phyloP scores from a whole-genome alignment of 169 alveolate species.

The Plasmodium sp. region DNA sequence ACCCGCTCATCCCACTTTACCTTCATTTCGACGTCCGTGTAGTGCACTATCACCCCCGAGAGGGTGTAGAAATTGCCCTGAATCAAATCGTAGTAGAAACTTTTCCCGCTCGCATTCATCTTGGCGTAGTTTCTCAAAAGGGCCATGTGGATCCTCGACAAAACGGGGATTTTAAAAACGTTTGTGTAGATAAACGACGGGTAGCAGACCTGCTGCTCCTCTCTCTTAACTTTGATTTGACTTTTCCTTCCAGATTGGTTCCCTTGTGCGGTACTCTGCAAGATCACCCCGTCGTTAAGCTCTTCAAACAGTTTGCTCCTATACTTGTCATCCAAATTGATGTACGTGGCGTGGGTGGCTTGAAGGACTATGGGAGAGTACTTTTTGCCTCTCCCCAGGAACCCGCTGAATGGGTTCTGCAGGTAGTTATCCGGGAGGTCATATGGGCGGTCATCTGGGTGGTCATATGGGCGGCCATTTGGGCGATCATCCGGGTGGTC shows the following conservation, averaged over 20 bases:
- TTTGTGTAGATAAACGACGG: conserved; percentile 70
- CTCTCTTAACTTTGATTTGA: neutral
- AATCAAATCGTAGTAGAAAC: conserved; percentile 44
- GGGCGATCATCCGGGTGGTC: neutral
- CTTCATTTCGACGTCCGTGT: conserved; percentile 52
- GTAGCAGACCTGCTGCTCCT: neutral
- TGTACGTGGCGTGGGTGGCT: conserved; percentile 45
- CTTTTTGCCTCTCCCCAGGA: neutral
- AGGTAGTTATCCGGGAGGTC: neutral
- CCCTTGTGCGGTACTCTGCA: neutral
- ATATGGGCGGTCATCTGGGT: no score
- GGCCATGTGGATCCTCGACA: conserved; percentile 29
- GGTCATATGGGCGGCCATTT: no score
- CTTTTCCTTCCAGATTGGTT: neutral
- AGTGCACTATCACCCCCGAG: conserved; percentile 59
- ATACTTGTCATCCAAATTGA: conserved; percentile 34
- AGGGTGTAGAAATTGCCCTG: conserved; percentile 47
- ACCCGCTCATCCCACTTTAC: neutral
- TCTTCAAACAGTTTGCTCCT: conserved; percentile 50
- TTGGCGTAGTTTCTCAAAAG: conserved; percentile 15
- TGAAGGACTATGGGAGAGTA: conserved; percentile 59
- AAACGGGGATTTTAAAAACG: conserved; percentile 50
- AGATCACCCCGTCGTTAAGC: conserved; percentile 12
- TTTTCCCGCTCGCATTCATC: neutral
- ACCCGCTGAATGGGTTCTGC: conserved; percentile 1